Percentiles rank a stretch among this genome's conserved stretches.
These are phyloP conservation scores for Ploettnerulaceae sp. DNA, from an alignment of 2,329 filamentous ascomycete species.

Conservation along the genomic window DNA sequence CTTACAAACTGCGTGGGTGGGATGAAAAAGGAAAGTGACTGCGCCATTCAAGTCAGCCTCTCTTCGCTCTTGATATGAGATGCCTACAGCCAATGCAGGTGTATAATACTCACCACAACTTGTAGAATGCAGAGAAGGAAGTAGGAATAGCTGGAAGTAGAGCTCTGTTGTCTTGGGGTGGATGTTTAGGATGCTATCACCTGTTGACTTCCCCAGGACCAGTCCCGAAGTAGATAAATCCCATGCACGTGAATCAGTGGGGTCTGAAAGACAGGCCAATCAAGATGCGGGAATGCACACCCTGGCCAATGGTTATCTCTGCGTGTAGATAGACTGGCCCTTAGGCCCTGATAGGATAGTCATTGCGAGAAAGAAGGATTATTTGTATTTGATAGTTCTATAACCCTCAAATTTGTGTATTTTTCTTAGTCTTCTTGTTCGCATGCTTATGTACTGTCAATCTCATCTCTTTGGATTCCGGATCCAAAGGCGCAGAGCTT, in stretches of 20 bases:
- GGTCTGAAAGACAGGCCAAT: neutral
- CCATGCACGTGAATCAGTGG: too few relatives aligned
- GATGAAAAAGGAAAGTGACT: conserved; percentile 7
- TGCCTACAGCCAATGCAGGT: neutral
- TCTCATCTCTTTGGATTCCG: too few relatives aligned
- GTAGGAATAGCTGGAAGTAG: neutral
- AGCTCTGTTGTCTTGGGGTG: neutral
- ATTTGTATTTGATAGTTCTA: neutral
- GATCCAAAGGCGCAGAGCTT: too few relatives aligned
- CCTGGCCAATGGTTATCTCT: conserved; percentile 3
- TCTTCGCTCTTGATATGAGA: neutral
- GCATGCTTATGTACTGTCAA: too few relatives aligned
- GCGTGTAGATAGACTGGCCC: too few relatives aligned
- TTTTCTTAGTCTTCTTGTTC: neutral
- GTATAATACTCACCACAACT: neutral
- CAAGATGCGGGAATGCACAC: neutral
- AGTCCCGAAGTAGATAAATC: neutral
- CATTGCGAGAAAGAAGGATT: neutral
- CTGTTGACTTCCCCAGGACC: neutral
- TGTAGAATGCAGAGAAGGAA: neutral
- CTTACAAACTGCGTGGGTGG: neutral
- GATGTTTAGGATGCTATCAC: neutral
- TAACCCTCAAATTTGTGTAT: neutral
- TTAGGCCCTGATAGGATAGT: conserved; percentile 1
- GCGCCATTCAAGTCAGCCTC: conserved; percentile 7